A percentile compares a stretch with the other conserved stretches of the same genome.
Evolutionary conservation across 1,284 basidiomycete species (phyloP).

Genomic region (Trametes hirsuta): DNA sequence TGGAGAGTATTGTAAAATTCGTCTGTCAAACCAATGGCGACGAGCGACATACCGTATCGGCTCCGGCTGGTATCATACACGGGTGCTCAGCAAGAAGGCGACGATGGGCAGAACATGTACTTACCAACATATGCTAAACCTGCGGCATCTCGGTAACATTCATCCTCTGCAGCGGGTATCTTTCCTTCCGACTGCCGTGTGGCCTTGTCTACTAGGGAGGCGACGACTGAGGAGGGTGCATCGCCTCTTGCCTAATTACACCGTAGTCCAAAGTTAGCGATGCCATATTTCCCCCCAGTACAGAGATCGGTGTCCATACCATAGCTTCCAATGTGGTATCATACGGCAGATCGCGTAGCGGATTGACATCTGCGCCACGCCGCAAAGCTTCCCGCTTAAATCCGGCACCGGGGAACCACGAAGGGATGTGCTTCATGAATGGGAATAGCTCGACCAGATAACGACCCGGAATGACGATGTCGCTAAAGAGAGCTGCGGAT

Average conservation of each 20-base stretch:
- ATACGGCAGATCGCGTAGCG: constrained; percentile 4
- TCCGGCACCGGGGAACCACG: constrained; percentile 16
- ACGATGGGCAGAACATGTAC: no score
- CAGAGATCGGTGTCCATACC: neutral
- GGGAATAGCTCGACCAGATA: constrained; percentile 18
- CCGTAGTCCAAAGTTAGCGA: neutral
- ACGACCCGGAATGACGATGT: constrained; percentile 10
- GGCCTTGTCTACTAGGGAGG: neutral
- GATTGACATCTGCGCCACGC: neutral
- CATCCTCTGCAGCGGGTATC: neutral
- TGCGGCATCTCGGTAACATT: constrained; percentile 3
- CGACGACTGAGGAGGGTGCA: neutral
- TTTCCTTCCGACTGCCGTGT: neutral
- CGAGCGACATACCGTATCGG: constrained; percentile 3
- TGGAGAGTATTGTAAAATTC: neutral
- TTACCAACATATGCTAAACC: constrained; percentile 11
- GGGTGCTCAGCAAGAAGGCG: neutral
- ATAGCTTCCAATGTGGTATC: neutral
- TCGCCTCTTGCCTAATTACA: neutral
- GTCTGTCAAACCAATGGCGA: neutral
- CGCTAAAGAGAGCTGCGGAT: constrained; percentile 1
- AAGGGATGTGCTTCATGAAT: constrained; percentile 2
- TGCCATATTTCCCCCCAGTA: neutral
- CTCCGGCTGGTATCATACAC: neutral
- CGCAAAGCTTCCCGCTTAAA: constrained; percentile 9